These are phyloP conservation scores for Metarhizium brunneum DNA, from an alignment of 2,329 filamentous ascomycete genomes.

Conservation along the genomic window DNA sequence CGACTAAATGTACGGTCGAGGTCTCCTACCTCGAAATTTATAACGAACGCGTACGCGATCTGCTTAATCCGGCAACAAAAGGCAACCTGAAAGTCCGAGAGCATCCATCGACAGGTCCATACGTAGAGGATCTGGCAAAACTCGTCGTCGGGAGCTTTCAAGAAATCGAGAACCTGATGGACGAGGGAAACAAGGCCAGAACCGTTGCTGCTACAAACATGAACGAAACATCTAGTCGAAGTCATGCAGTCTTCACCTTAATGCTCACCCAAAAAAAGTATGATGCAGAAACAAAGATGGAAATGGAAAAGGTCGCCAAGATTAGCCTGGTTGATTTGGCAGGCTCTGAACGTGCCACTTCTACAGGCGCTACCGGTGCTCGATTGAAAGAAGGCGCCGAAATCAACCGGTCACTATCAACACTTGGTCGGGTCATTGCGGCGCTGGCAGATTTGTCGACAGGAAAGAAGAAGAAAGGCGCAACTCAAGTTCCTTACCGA, in stretches of 20 bases:
- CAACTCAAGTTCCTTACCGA: conserved; percentile 81
- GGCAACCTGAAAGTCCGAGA: conserved; percentile 95
- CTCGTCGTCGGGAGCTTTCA: conserved; percentile 85
- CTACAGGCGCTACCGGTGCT: conserved; percentile 90
- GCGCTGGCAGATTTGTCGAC: conserved; percentile 85
- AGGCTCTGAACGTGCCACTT: conserved; percentile 93
- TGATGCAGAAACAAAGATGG: conserved; percentile 90
- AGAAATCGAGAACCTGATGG: conserved; percentile 97
- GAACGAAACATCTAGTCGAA: conserved; percentile 98
- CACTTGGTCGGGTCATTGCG: conserved; percentile 93
- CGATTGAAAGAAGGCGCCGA: conserved; percentile 95
- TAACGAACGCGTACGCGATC: conserved; percentile 92
- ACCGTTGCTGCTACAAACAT: conserved; percentile 98
- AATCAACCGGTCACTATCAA: conserved; percentile 95
- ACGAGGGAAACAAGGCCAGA: conserved; percentile 96
- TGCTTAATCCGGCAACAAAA: conserved; percentile 91
- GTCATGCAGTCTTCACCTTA: conserved; percentile 94
- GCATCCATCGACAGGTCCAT: conserved; percentile 93
- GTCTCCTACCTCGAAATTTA: conserved; percentile 99
- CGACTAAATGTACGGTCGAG: conserved; percentile 83
- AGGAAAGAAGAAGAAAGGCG: conserved; percentile 70
- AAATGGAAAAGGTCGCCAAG: conserved; percentile 93
- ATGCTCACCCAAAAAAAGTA: conserved; percentile 90
- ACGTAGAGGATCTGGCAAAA: conserved; percentile 96
- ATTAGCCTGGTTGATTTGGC: conserved; percentile 97